Conservation (phyloP, 2,329 filamentous ascomycete genomes). For the Penicillium sp. region DNA sequence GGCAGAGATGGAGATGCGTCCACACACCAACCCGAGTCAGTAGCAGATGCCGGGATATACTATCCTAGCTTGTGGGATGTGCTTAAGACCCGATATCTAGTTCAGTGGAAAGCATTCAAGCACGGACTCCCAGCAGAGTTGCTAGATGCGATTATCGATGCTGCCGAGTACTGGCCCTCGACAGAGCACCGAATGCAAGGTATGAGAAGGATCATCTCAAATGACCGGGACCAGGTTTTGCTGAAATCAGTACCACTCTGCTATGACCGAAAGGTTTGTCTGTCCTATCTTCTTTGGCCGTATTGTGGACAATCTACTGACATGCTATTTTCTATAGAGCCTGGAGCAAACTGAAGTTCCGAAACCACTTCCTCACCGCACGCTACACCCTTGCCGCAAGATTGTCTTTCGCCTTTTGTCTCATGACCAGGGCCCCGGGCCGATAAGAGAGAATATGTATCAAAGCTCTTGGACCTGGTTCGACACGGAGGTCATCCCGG, state of each 20-base stretch:
- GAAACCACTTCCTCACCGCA: slow-evolving; percentile 31
- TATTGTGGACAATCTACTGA: slow-evolving; percentile 12
- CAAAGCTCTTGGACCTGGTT: slow-evolving; percentile 39
- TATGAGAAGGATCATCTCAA: slow-evolving; percentile 19
- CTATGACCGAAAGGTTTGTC: slow-evolving; percentile 28
- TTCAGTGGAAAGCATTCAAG: slow-evolving; percentile 26
- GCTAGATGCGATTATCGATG: slow-evolving; percentile 39
- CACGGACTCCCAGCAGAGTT: slow-evolving; percentile 34
- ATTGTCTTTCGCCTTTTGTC: slow-evolving; percentile 35
- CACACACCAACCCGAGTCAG: background rate
- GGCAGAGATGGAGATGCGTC: background rate
- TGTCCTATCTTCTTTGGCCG: background rate
- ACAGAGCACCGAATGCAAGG: slow-evolving; percentile 17
- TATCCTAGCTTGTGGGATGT: slow-evolving; percentile 33
- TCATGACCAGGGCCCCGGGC: slow-evolving; percentile 35
- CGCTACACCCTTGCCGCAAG: slow-evolving; percentile 37
- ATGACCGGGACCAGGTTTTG: slow-evolving; percentile 34
- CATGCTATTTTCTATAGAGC: slow-evolving; percentile 3
- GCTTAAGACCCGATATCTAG: slow-evolving; percentile 29
- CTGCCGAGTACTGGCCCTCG: slow-evolving; percentile 36
- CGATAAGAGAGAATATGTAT: slow-evolving; percentile 22
- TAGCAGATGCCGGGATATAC: slow-evolving; percentile 7
- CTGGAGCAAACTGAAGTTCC: slow-evolving; percentile 16
- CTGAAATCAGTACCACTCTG: slow-evolving; percentile 37
- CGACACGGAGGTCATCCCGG: slow-evolving; percentile 31